Evolutionary conservation across 2,329 filamentous ascomycete genomes (phyloP).

Genomic region (Penicillium sp.): DNA sequence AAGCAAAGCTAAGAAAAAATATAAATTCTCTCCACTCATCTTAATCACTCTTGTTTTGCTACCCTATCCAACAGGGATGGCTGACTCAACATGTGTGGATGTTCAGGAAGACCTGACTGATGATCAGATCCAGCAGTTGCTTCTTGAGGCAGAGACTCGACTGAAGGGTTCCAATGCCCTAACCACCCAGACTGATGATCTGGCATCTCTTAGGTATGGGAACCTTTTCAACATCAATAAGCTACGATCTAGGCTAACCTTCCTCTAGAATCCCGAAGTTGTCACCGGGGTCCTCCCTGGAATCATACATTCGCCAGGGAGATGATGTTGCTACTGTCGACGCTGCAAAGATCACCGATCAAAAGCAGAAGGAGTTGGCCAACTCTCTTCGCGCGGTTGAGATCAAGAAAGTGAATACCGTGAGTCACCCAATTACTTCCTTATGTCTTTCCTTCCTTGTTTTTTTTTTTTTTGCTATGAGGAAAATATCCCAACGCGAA

Average conservation of each 20-base stretch:
- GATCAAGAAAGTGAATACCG: conserved; percentile 47
- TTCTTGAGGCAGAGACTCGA: conserved; percentile 62
- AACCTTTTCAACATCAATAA: too few species aligned
- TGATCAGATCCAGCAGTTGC: conserved; percentile 61
- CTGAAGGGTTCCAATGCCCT: conserved; percentile 40
- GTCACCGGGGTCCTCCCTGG: conserved; percentile 46
- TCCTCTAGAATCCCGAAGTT: conserved; percentile 50
- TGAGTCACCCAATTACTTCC: conserved; percentile 36
- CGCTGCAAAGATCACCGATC: conserved; percentile 49
- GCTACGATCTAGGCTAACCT: background rate
- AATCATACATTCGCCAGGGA: conserved; percentile 55
- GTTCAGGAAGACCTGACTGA: conserved; percentile 54
- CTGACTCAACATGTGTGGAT: conserved; percentile 12
- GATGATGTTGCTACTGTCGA: conserved; percentile 55
- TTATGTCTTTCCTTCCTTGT: background rate
- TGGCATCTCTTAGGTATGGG: conserved; percentile 12
- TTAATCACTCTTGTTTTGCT: conserved; percentile 2
- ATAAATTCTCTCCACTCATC: conserved; percentile 14
- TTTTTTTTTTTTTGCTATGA: conserved; percentile 54
- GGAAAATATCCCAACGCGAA: conserved; percentile 68
- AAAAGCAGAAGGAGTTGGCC: conserved; percentile 40
- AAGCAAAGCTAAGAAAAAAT: conserved; percentile 22
- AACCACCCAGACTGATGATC: conserved; percentile 15
- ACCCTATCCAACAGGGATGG: conserved; percentile 21
- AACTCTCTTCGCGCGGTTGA: conserved; percentile 39